Evolutionary conservation across 73 alveolate species (phyloP), one percentile per base, ranked within the genome.

Genomic region (Paramecium caudatum): DNA sequence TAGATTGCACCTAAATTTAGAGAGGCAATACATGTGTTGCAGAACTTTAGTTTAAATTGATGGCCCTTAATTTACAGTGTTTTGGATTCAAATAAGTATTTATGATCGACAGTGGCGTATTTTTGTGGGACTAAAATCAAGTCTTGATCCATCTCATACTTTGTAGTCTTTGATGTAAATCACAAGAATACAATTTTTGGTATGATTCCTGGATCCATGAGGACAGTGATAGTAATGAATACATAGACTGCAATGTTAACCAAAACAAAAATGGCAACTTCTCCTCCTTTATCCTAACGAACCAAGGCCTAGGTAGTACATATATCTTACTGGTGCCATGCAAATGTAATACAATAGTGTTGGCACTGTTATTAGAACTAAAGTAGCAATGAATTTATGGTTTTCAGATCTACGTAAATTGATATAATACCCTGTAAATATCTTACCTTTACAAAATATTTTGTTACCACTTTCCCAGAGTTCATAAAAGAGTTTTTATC

Each of bases 1-100:
- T 90, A 94, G 80, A 95, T 94, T 32, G 88, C 88, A 83, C 92
- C 92, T 83, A 5, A 55, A 30, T 55, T 33, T 55, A 61, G 19
- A 33, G 19, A 10, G 47, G 33, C 16, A 12, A 19, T 83, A 63
- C 93, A 86, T 23, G 93, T 86, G 4, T 55, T 36, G 65, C 93
- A 86, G 46, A 86, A 86, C 62, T 86, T 86, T 27, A 86, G 46
- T 50, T 86, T 86, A 48, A 86, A 86, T 43, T 62, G 39, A 78
- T 61, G 90, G 4, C 82, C 46, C 48, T 46, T 86, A 15, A 43
- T 45, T 36, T 62, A 39, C 61, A 86, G 21, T 1, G 88, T 74
- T 74, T 74, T 74, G 1, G 88, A 86, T 47, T 47, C 93, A 25
- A 55, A 61, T 50, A 23, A 62, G 23, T 6, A 27, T 46, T 41